Conservation (phyloP, 768 basidiomycete genomes). For the Tulasnella sp. region DNA sequence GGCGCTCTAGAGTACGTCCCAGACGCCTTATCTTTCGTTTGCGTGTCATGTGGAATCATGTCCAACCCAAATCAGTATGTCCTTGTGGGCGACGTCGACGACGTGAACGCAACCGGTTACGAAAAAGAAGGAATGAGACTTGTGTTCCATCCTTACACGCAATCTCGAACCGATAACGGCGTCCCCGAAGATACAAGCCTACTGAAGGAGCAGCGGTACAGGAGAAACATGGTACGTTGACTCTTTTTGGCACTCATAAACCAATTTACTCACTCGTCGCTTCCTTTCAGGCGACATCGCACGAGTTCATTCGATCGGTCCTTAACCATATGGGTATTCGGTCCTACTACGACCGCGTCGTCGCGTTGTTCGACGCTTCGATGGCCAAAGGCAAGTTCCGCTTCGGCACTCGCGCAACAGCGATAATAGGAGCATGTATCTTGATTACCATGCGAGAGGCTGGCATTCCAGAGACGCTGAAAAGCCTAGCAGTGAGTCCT, state of each 20-base stretch:
- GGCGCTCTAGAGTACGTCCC: slow-evolving; percentile 28
- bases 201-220: slow-evolving; percentile 21
- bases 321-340: slow-evolving; percentile 9
- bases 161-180: not conserved
- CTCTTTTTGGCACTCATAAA: not conserved
- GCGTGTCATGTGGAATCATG: slow-evolving; percentile 29
- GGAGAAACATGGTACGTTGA: slow-evolving; percentile 20
- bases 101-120: slow-evolving; percentile 10
- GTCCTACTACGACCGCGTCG: slow-evolving; percentile 18
- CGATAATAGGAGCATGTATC: slow-evolving; percentile 64
- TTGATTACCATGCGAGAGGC: slow-evolving; percentile 69
- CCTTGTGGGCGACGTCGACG: slow-evolving; percentile 22
- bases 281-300: not conserved
- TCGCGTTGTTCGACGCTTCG: slow-evolving; percentile 58
- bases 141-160: not conserved
- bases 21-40: slow-evolving; percentile 26
- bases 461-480: slow-evolving; percentile 61
- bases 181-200: not conserved
- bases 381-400: slow-evolving; percentile 56
- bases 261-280: not conserved
- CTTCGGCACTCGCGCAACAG: slow-evolving; percentile 73
- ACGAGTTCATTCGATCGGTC: slow-evolving; percentile 16
- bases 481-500: slow-evolving; percentile 56
- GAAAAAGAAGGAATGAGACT: slow-evolving; percentile 15
- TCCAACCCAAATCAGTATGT: slow-evolving; percentile 21